Base-by-base conservation (phyloP, 2,329 filamentous ascomycete species). In the Monosporascus sp. region DNA sequence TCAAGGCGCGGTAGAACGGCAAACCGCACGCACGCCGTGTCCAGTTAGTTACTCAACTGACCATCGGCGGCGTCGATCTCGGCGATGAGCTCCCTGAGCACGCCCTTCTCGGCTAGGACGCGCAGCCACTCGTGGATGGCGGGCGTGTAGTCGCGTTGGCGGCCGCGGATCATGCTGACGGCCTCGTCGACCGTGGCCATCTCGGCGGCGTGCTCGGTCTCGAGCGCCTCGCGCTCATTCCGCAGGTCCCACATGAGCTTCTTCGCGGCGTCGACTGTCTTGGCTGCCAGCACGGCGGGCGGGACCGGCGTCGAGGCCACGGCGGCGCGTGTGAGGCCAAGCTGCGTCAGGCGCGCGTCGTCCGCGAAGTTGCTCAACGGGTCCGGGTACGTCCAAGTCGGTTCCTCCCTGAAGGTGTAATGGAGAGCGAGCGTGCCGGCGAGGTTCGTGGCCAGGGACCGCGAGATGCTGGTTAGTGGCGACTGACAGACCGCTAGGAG, bases 401-500 rank as follows among this genome's bases (percentile, higher is more conserved):
- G 61, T n/a, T 67, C 64, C 3, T 56, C 47, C 18, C 71, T 61
- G 6, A 81, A 71, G 6, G 68, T 68, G 1, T 62, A 55, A 48
- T 74, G 63, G 2, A 83, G 62, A 27, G 62, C 60, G 6, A 64
- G 57, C 31, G 80, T 56, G 18, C 68, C 66, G 57, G 74, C 67
- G 51, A 78, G 62, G 46, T 72, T 74, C 24, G 62, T 55, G 2
- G 74, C 72, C 22, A 85, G 73, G 5, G 69, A 70, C 67, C 54
- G 80, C 53, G 65, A 74, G 11, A 84, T 71, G 3, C 70, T 66
- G 14, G 71, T 62, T 2, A 88, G 68, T 0, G 89, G 85, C 53
- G 86, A 87, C 53, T 81, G 80, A 57, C 86, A 87, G 2, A 96
- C 72, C 24, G 89, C 85, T 48, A 96, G 76, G 38, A 96, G 81